These are phyloP conservation scores for Protostelium mycophagum DNA, from an alignment of 78 protist species.

Conservation along the genomic window DNA sequence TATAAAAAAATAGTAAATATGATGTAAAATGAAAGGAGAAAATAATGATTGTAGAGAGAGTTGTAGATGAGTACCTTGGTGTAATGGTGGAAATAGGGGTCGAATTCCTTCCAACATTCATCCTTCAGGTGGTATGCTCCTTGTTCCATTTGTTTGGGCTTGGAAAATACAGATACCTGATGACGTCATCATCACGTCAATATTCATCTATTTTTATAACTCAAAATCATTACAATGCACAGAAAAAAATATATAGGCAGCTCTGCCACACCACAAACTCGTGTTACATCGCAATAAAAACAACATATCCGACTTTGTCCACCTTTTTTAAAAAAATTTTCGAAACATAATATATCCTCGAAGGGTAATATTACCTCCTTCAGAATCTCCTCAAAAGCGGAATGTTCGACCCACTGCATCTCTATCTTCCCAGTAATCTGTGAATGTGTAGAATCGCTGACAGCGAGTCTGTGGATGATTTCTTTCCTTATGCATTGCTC, in stretches of 20 bases:
- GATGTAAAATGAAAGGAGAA: no score
- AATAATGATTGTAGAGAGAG: not conserved
- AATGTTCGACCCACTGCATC: slow-evolving; percentile 18
- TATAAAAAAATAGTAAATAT: no score
- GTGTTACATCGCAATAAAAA: no score
- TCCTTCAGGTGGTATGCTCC: slow-evolving; percentile 51
- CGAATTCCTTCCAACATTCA: slow-evolving; percentile 55
- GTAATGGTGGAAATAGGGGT: slow-evolving; percentile 56
- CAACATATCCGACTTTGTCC: no score
- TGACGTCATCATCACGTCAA: not conserved
- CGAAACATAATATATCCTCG: no score
- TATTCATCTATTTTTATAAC: not conserved
- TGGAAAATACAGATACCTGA: not conserved
- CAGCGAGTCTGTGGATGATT: slow-evolving; percentile 39
- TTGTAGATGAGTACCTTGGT: slow-evolving; percentile 9
- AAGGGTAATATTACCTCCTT: slow-evolving; percentile 41
- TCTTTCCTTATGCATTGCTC: slow-evolving; percentile 55
- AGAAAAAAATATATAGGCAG: no score
- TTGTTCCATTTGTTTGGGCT: slow-evolving; percentile 33
- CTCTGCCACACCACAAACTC: no score
- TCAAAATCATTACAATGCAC: no score
- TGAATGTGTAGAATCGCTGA: slow-evolving; percentile 47
- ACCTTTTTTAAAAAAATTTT: no score
- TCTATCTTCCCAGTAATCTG: slow-evolving; percentile 32
- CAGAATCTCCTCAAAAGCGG: slow-evolving; percentile 31